Evolutionary conservation across 192 early-diverging fungal genomes (phyloP).

Genomic region (Backusella macrospora): DNA sequence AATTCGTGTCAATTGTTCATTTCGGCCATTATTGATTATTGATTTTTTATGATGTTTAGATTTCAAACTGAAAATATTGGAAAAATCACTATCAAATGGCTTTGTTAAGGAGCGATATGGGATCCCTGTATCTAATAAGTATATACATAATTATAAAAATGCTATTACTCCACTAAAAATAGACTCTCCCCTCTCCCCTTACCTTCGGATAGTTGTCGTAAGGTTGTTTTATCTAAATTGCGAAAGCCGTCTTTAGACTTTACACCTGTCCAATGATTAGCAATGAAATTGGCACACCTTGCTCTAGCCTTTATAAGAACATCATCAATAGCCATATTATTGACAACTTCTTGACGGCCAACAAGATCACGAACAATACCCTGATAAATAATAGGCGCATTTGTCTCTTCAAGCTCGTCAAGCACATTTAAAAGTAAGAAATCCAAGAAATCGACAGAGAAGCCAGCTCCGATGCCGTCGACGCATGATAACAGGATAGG

Average conservation of each 20-base stretch:
- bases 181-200: background rate
- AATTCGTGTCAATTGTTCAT: background rate
- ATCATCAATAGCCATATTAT: conserved; percentile 37
- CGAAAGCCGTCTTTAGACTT: conserved; percentile 28
- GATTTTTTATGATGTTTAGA: too few species aligned
- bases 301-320: conserved; percentile 23
- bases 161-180: too few species aligned
- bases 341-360: conserved; percentile 35
- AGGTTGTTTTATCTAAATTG: conserved; percentile 23
- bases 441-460: conserved; percentile 39
- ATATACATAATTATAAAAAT: too few species aligned
- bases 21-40: background rate
- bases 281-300: conserved; percentile 24
- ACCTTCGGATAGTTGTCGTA: conserved; percentile 29
- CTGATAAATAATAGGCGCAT: conserved; percentile 34
- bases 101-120: too few species aligned
- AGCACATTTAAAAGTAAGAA: conserved; percentile 29
- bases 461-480: conserved; percentile 39
- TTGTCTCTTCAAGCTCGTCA: conserved; percentile 25
- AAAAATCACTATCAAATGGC: too few species aligned
- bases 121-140: too few species aligned
- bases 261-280: conserved; percentile 14
- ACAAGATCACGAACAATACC: conserved; percentile 37
- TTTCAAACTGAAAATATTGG: too few species aligned
- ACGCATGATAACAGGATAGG: conserved; percentile 39